Evolutionary conservation across 73 alveolate genomes (phyloP).

Genomic region (Paramecium tetraurelia): DNA sequence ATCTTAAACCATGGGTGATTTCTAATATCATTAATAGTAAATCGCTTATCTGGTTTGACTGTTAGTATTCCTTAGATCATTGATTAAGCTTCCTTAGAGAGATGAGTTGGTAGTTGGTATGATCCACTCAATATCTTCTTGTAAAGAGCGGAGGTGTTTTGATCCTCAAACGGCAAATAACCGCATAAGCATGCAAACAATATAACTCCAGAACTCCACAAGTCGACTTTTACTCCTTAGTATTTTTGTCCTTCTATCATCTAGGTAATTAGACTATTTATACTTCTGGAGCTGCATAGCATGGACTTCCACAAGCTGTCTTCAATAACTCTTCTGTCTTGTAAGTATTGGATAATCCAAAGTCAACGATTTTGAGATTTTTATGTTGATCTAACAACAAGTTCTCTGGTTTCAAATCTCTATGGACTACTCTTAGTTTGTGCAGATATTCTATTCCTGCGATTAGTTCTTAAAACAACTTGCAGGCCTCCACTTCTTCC

Average conservation of each 20-base stretch:
- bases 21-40: slow-evolving; percentile 78
- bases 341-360: slow-evolving; percentile 92
- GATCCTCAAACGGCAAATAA: slow-evolving; percentile 86
- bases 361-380: slow-evolving; percentile 91
- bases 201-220: slow-evolving; percentile 95
- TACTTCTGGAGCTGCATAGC: slow-evolving; percentile 30
- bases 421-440: slow-evolving; percentile 84
- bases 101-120: slow-evolving; percentile 73
- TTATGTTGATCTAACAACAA: slow-evolving; percentile 84
- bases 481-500: slow-evolving; percentile 91
- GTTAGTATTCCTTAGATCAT: slow-evolving; percentile 75
- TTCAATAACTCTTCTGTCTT: slow-evolving; percentile 80
- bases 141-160: slow-evolving; percentile 49
- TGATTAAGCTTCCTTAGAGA: slow-evolving; percentile 83
- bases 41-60: slow-evolving; percentile 87
- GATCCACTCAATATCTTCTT: slow-evolving; percentile 57
- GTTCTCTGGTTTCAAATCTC: slow-evolving; percentile 96
- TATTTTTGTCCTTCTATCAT: slow-evolving; percentile 95
- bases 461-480: slow-evolving; percentile 83
- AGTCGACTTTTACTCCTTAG: slow-evolving; percentile 85
- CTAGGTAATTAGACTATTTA: neutral
- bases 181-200: slow-evolving; percentile 95
- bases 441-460: slow-evolving; percentile 93
- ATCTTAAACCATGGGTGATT: slow-evolving; percentile 86
- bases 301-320: slow-evolving; percentile 78